Percentiles rank a stretch among this genome's conserved stretches.
Conservation (phyloP, 1,284 basidiomycete species). For the Rhodofomes roseus region DNA sequence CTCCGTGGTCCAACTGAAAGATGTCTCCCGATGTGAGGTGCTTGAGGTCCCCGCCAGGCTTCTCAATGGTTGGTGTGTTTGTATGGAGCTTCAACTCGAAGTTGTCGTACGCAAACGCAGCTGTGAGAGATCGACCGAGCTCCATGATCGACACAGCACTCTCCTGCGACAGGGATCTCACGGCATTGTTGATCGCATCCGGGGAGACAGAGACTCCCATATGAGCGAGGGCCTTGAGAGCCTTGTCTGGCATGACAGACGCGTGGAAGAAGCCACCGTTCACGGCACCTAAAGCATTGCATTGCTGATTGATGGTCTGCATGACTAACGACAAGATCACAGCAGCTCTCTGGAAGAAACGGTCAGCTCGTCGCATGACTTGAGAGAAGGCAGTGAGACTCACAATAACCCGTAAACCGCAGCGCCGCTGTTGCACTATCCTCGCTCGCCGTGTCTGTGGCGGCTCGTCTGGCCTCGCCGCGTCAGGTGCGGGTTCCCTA, state of each 20-base stretch:
- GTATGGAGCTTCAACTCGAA: constrained; percentile 27
- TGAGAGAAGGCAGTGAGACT: too few species aligned
- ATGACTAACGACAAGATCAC: not conserved
- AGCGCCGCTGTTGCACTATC: not conserved
- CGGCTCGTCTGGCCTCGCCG: not conserved
- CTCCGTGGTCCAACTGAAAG: constrained; percentile 22
- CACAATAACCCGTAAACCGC: too few species aligned
- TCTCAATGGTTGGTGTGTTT: constrained; percentile 22
- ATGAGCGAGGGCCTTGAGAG: not conserved
- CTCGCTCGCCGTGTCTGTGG: not conserved
- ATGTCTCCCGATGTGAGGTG: constrained; percentile 28
- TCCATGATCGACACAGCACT: constrained; percentile 7
- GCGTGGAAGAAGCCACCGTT: not conserved
- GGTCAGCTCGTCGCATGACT: too few species aligned
- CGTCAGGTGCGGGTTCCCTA: not conserved
- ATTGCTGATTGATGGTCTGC: not conserved
- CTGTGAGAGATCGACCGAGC: constrained; percentile 20
- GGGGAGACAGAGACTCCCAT: constrained; percentile 4
- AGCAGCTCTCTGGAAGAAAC: not conserved
- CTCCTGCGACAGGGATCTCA: constrained; percentile 19
- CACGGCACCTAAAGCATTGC: not conserved
- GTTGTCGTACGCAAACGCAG: constrained; percentile 29
- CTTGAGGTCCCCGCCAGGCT: constrained; percentile 12
- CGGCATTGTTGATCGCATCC: constrained; percentile 10
- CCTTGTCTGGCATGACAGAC: not conserved